A percentile compares a stretch with the other conserved stretches of the same genome.
phyloP scores from a whole-genome alignment of 371 early-diverging fungal genomes.

The Funneliformis caledonium region DNA sequence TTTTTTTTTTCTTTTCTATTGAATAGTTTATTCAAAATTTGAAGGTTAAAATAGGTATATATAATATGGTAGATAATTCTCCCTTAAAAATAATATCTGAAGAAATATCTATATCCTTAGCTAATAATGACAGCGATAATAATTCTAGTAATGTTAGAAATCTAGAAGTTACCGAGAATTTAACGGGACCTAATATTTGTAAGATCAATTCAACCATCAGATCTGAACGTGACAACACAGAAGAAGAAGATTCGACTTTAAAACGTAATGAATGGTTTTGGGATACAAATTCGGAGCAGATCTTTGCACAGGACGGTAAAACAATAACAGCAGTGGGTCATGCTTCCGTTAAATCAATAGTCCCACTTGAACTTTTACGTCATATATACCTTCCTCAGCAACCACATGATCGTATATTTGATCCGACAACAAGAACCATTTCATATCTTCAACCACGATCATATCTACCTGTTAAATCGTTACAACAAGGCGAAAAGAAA shows the following conservation, averaged over 20 bases:
- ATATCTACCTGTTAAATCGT: conserved; percentile 60
- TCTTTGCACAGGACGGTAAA: conserved; percentile 5
- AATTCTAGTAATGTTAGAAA: background rate
- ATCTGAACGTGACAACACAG: background rate
- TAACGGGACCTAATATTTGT: background rate
- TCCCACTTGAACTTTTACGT: conserved; percentile 50
- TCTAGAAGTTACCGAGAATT: background rate
- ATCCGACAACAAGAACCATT: conserved; percentile 51
- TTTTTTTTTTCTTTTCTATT: too few species aligned
- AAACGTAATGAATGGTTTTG: background rate
- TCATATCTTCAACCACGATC: conserved; percentile 54
- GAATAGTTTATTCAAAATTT: too few species aligned
- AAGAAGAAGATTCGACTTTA: background rate
- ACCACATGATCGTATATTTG: conserved; percentile 46
- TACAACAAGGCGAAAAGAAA: conserved; percentile 63
- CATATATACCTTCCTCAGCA: conserved; percentile 54
- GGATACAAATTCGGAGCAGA: conserved; percentile 1
- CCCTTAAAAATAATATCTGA: background rate
- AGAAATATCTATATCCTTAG: background rate
- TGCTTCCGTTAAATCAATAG: conserved; percentile 50
- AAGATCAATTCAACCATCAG: background rate
- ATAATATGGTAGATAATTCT: background rate
- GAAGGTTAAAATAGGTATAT: too few species aligned
- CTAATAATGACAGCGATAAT: background rate
- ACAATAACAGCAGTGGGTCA: conserved; percentile 53